Base-by-base conservation (phyloP, 2,329 filamentous ascomycete species). In the Colletotrichum falcatum region DNA sequence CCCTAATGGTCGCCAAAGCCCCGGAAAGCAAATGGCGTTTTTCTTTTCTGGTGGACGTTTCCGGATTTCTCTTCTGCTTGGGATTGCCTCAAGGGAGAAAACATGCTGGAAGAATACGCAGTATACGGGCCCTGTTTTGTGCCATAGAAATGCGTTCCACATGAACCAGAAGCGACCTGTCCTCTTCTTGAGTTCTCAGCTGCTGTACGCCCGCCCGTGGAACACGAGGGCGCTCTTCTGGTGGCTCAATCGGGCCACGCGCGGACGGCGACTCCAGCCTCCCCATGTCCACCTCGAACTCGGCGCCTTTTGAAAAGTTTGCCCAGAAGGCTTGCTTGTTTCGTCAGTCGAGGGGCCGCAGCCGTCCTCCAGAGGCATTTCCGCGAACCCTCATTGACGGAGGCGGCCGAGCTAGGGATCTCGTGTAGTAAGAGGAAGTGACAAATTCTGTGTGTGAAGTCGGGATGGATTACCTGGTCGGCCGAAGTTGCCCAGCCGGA, bases 171-270 rank as follows among this genome's bases (percentile, higher is more conserved):
- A 59, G 49, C 33, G n/a, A 30, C 18, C 42, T 42, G 35, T 56
- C 39, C 58, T 56, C 66, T 44, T 54, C 49, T 66, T 33, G 62
- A 66, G 37, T 61, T 44, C 26, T 61, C n/a, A 58, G 56, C 30
- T 53, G 62, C 56, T 51, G 56, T 66, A 46, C 49, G 28, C 44
- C 49, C 18, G 46, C 26, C 49, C 53, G 66, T 70, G 16, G 12
- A 23, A 66, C 66, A 26, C n/a, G 49, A 51, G 37, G 23, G 42
- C 20, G 56, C 37, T 66, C 63, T 51, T 35, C 42, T 35, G 48
- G 44, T 33, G 33, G 14, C 16, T 42, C 42, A 28, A 66, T 49
- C 37, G 28, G 23, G 56, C 56, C 63, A 33, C 39, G 30, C 23
- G 20, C 35, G 35, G 26, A n/a, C 5, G 35, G 37, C 26, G 11